Percentiles rank a stretch among this genome's conserved stretches.
These are phyloP conservation scores for Vitis vinifera DNA, from an alignment of 164 flowering plant genomes.

Conservation along the genomic window DNA sequence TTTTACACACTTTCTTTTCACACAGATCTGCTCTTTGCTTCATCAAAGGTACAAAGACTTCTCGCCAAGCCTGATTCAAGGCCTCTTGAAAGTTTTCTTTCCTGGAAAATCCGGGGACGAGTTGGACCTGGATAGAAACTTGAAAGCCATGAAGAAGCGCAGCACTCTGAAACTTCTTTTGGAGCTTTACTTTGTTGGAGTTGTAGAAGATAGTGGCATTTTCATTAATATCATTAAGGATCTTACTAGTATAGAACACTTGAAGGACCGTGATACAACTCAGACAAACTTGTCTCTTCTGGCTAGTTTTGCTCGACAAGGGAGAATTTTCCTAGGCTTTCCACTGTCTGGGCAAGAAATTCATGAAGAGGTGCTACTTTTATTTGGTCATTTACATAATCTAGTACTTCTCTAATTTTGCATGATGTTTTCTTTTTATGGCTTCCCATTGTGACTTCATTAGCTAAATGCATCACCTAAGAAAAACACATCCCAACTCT, in stretches of 20 bases:
- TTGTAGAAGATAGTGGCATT: slow-evolving; percentile 70
- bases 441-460: not conserved
- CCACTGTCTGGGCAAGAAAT: slow-evolving; percentile 73
- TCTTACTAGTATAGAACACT: slow-evolving; percentile 76
- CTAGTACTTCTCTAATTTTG: not conserved
- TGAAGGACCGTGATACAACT: slow-evolving; percentile 90
- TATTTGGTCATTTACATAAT: slow-evolving; percentile 1
- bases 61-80: slow-evolving; percentile 77
- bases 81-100: slow-evolving; percentile 78
- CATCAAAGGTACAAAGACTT: slow-evolving; percentile 97
- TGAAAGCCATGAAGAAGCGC: slow-evolving; percentile 93
- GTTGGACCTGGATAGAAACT: slow-evolving; percentile 68
- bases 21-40: slow-evolving; percentile 90
- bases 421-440: not conserved
- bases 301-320: slow-evolving; percentile 94
- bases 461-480: too few species aligned
- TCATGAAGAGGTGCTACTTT: slow-evolving; percentile 73
- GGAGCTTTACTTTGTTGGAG: slow-evolving; percentile 95
- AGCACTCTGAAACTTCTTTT: slow-evolving; percentile 80
- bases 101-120: slow-evolving; percentile 91
- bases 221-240: slow-evolving; percentile 83
- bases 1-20: slow-evolving; percentile 5
- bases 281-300: slow-evolving; percentile 90
- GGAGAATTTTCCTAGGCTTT: slow-evolving; percentile 84
- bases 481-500: too few species aligned